Conservation (phyloP, 2,329 filamentous ascomycete genomes). For the Falciphora oryzae region DNA sequence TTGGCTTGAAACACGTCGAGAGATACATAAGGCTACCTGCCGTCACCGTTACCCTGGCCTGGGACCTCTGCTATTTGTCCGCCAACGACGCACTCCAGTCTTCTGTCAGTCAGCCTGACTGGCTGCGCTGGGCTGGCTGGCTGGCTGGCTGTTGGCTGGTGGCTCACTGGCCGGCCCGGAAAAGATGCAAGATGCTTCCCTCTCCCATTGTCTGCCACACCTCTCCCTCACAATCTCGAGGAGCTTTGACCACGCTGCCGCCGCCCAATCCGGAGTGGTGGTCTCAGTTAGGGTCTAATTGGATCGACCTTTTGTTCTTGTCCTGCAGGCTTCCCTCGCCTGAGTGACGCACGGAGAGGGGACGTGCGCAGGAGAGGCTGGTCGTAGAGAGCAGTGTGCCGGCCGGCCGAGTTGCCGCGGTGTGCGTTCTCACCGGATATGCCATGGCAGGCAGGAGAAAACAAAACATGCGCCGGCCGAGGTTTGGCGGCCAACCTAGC, state of each 20-base stretch:
- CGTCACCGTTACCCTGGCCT: not conserved
- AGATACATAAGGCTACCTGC: not conserved
- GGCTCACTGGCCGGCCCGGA: too few relatives aligned
- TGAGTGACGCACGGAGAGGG: not conserved
- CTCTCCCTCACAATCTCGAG: not conserved
- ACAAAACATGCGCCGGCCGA: not conserved
- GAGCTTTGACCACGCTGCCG: not conserved
- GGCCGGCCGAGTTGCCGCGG: too few relatives aligned
- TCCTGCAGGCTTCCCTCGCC: too few relatives aligned
- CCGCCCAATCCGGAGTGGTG: not conserved
- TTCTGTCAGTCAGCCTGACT: too few relatives aligned
- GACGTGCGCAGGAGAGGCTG: not conserved
- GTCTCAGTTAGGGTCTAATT: not conserved
- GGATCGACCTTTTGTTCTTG: not conserved
- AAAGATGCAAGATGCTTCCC: not conserved
- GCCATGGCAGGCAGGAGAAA: too few relatives aligned
- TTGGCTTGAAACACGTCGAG: not conserved
- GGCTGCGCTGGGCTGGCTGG: too few relatives aligned
- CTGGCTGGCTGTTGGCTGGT: not conserved
- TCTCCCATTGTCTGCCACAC: not conserved
- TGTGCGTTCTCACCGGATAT: too few relatives aligned
- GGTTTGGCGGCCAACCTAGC: too few relatives aligned
- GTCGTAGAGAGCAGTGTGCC: not conserved
- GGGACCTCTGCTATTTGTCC: not conserved
- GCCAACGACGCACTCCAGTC: too few relatives aligned